Evolutionary conservation across 805 yeast species (phyloP).

Genomic region (Nakazawaea laoshanensis): DNA sequence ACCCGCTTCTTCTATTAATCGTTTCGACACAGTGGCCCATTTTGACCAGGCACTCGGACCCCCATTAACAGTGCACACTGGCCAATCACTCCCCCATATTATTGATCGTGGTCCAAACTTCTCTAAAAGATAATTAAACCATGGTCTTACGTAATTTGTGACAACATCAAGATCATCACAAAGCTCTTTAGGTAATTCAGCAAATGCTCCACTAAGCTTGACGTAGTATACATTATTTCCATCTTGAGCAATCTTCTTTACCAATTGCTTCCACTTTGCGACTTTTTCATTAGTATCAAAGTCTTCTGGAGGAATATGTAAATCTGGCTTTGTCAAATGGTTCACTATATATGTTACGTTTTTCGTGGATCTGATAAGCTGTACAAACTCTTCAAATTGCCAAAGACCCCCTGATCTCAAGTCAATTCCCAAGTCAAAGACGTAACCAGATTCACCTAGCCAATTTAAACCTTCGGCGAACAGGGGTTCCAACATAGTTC

Average conservation of each 20-base stretch:
- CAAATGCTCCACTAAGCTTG: slow-evolving; percentile 33
- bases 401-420: slow-evolving; percentile 25
- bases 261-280: slow-evolving; percentile 15
- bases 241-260: slow-evolving; percentile 15
- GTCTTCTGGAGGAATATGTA: slow-evolving; percentile 10
- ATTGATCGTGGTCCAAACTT: slow-evolving; percentile 23
- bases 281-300: slow-evolving; percentile 12
- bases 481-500: slow-evolving; percentile 20
- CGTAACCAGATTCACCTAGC: slow-evolving; percentile 19
- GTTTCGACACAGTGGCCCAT: background rate
- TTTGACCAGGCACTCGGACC: slow-evolving; percentile 4
- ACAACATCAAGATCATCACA: slow-evolving; percentile 11
- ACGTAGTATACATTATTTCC: slow-evolving; percentile 19
- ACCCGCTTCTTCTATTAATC: background rate
- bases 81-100: slow-evolving; percentile 40
- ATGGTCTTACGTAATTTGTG: slow-evolving; percentile 20
- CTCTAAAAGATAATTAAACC: slow-evolving; percentile 21
- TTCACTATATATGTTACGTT: slow-evolving; percentile 26
- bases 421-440: slow-evolving; percentile 37
- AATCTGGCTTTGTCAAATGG: slow-evolving; percentile 34
- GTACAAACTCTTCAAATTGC: slow-evolving; percentile 30
- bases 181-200: slow-evolving; percentile 23
- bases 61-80: slow-evolving; percentile 24
- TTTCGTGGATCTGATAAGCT: slow-evolving; percentile 19
- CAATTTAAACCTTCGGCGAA: slow-evolving; percentile 27